Conservation (phyloP, 352 stramenopile genomes). For the Pythium brachiatum region DNA sequence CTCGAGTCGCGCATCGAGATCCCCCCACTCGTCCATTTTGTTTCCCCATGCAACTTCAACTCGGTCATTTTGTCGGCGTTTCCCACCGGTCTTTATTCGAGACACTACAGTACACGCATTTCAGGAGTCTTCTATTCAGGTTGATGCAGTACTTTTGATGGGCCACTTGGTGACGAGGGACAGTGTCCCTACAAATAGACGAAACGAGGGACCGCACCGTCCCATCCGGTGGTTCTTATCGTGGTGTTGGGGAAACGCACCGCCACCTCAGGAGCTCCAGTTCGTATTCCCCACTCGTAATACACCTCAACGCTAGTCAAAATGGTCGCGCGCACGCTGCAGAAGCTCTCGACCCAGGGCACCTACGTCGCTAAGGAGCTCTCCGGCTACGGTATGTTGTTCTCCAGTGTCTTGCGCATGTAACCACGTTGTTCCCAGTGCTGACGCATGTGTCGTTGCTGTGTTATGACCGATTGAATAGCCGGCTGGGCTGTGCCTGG, state of each 20-base stretch:
- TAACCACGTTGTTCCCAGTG: not conserved
- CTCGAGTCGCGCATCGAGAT: constrained; percentile 46
- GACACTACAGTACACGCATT: not conserved
- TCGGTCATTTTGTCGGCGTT: not conserved
- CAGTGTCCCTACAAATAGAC: not conserved
- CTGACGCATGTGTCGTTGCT: constrained; percentile 2
- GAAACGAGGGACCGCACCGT: not conserved
- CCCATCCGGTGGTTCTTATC: constrained; percentile 25
- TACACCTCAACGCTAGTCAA: not conserved
- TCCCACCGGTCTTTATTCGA: constrained; percentile 11
- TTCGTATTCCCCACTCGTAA: not conserved
- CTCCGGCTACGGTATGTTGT: constrained; percentile 41
- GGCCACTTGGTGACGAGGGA: constrained; percentile 10
- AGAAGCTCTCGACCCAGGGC: constrained; percentile 41
- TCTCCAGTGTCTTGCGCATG: not conserved
- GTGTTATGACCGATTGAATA: constrained; percentile 16
- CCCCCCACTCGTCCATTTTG: constrained; percentile 39
- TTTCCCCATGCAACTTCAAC: constrained; percentile 9
- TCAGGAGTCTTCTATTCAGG: not conserved
- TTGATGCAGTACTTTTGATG: not conserved
- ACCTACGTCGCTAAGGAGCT: constrained; percentile 55
- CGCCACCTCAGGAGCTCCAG: constrained; percentile 2
- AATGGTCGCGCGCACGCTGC: constrained; percentile 35
- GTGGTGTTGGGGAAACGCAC: constrained; percentile 18
- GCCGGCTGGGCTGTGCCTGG: constrained; percentile 51